phyloP scores from a whole-genome alignment of 2,329 filamentous ascomycete species.

The Volutella citrinella region DNA sequence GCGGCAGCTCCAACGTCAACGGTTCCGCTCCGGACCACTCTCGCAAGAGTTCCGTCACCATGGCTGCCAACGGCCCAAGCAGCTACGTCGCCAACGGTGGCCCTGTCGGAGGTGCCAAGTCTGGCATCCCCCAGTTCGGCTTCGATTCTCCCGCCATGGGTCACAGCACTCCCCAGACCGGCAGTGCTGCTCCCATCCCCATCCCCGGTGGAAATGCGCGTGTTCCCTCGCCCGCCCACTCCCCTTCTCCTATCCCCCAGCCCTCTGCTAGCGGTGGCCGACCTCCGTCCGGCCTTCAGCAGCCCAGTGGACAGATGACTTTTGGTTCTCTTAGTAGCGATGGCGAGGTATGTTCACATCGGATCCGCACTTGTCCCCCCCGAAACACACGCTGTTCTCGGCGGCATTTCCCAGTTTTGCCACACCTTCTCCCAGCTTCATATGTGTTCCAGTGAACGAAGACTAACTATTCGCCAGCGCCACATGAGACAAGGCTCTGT shows the following conservation, averaged over 20 bases:
- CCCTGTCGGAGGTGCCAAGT: conserved; percentile 53
- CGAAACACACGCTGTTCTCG: no score
- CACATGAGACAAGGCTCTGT: conserved; percentile 67
- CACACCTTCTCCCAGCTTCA: no score
- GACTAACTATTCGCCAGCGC: no score
- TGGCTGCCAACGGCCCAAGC: conserved; percentile 77
- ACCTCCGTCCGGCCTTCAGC: conserved; percentile 72
- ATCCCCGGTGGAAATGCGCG: conserved; percentile 65
- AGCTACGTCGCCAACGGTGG: conserved; percentile 77
- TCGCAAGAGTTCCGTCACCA: conserved; percentile 87
- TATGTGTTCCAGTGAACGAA: no score
- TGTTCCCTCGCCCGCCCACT: conserved; percentile 79
- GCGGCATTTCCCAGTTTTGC: conserved; percentile 6
- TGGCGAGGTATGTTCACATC: conserved; percentile 60
- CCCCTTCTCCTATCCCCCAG: conserved; percentile 90
- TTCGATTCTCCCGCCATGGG: conserved; percentile 68
- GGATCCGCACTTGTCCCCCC: conserved; percentile 6
- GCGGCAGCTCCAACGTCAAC: conserved; percentile 65
- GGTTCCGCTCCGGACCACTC: conserved; percentile 69
- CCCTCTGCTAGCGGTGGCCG: conserved; percentile 80
- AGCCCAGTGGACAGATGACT: conserved; percentile 64
- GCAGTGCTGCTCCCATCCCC: conserved; percentile 54
- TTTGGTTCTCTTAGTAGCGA: conserved; percentile 85
- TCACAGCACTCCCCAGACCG: conserved; percentile 63
- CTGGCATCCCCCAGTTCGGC: conserved; percentile 78